Conservation (phyloP, 2,329 filamentous ascomycete genomes). For the Diplodia seriata region DNA sequence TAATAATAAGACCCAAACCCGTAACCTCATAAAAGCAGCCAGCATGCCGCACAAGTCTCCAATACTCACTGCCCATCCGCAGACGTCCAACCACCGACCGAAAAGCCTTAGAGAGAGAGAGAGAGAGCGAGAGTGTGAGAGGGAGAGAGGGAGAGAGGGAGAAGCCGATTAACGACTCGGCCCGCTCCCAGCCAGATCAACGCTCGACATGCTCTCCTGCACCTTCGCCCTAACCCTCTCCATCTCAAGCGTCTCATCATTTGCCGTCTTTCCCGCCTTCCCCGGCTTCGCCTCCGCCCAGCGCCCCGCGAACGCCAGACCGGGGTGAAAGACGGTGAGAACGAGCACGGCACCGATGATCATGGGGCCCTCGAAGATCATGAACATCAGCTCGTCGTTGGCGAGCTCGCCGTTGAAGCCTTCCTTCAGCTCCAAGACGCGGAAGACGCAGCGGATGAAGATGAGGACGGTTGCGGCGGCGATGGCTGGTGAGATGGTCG, state of each 20-base stretch:
- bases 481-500: slow-evolving; percentile 38
- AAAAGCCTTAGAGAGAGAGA: too few species aligned
- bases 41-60: too few species aligned
- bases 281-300: slow-evolving; percentile 7
- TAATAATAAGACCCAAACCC: too few species aligned
- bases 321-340: slow-evolving; percentile 58
- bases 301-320: slow-evolving; percentile 10
- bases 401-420: slow-evolving; percentile 56
- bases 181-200: background rate
- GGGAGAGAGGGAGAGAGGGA: too few species aligned
- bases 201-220: background rate
- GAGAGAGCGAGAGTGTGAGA: too few species aligned
- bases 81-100: too few species aligned
- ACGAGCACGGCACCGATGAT: slow-evolving; percentile 54
- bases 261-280: background rate
- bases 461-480: slow-evolving; percentile 53
- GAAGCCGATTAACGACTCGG: too few species aligned
- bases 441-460: slow-evolving; percentile 57
- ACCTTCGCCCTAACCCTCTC: background rate
- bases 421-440: slow-evolving; percentile 56
- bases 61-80: too few species aligned
- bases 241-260: background rate
- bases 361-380: slow-evolving; percentile 62
- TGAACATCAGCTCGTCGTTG: slow-evolving; percentile 57
- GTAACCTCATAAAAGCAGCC: too few species aligned